phyloP scores from a whole-genome alignment of 208 protist genomes.

The Sergeia podlipaevii region DNA sequence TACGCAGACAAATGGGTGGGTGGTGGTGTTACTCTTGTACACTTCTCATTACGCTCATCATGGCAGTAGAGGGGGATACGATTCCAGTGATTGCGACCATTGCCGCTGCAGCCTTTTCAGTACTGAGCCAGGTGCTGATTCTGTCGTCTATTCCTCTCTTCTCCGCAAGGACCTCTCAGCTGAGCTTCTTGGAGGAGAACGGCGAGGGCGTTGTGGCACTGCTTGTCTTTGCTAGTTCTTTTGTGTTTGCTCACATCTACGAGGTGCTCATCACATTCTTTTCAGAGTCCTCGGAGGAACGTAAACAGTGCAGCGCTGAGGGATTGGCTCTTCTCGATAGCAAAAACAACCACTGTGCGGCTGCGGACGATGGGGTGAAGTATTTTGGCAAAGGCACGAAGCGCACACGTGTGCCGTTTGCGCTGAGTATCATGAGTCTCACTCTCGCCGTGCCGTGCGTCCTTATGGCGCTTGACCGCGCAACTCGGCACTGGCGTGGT shows the following conservation, averaged over 20 bases:
- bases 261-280: conserved; percentile 35
- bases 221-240: conserved; percentile 47
- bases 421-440: conserved; percentile 50
- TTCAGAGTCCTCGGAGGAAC: background rate
- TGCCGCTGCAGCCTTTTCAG: conserved; percentile 45
- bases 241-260: conserved; percentile 60
- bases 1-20: conserved; percentile 51
- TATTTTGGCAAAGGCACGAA: background rate
- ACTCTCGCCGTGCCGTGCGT: conserved; percentile 56
- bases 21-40: conserved; percentile 50
- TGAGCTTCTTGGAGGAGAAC: conserved; percentile 68
- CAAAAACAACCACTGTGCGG: conserved; percentile 1
- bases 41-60: conserved; percentile 59
- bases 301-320: background rate
- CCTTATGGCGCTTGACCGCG: conserved; percentile 57
- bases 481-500: conserved; percentile 33
- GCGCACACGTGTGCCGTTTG: conserved; percentile 52
- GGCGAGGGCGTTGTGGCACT: conserved; percentile 72
- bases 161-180: conserved; percentile 14
- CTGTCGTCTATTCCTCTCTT: conserved; percentile 65
- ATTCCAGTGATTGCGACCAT: conserved; percentile 32
- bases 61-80: conserved; percentile 34
- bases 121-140: conserved; percentile 53
- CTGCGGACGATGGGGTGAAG: background rate
- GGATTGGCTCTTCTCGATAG: background rate